Evolutionary conservation across 2,329 filamentous ascomycete species (phyloP).

Genomic region (Cordyceps militaris): DNA sequence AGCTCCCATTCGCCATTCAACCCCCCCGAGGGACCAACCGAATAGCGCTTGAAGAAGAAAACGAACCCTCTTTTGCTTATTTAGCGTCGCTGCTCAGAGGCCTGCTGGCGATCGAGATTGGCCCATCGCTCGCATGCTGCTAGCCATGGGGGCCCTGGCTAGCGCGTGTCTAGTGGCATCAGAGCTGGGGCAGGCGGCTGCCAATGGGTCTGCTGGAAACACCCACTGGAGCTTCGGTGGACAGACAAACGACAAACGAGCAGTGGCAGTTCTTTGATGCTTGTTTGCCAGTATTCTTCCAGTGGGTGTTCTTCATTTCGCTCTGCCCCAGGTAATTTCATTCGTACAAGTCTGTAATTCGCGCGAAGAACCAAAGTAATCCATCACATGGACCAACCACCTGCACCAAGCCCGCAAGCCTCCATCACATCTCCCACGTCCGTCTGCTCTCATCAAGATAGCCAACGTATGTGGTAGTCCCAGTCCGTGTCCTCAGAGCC

Average conservation of each 20-base stretch:
- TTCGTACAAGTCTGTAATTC: too few species aligned
- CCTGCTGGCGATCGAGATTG: conserved; percentile 15
- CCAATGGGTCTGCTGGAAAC: not conserved
- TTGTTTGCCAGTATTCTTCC: too few species aligned
- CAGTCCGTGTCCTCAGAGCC: too few species aligned
- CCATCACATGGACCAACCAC: too few species aligned
- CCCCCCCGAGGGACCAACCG: conserved; percentile 31
- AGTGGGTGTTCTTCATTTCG: too few species aligned
- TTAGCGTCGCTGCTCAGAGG: conserved; percentile 7
- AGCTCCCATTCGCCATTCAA: not conserved
- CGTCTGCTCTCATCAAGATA: not conserved
- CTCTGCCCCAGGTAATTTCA: too few species aligned
- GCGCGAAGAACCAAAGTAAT: too few species aligned
- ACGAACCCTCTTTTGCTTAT: not conserved
- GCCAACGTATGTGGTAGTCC: too few species aligned
- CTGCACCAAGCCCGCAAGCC: too few species aligned
- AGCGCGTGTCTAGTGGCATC: conserved; percentile 9
- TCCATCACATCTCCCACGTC: not conserved
- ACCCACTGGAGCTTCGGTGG: not conserved
- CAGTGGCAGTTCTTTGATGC: too few species aligned
- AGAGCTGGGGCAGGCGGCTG: not conserved
- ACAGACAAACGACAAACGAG: too few species aligned
- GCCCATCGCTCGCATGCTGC: conserved; percentile 15
- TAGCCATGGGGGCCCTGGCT: conserved; percentile 10
- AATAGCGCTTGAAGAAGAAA: not conserved